Evolutionary conservation across 2,329 filamentous ascomycete genomes (phyloP), one percentile per base, ranked within the genome.

Genomic region (Trichothecium roseum): DNA sequence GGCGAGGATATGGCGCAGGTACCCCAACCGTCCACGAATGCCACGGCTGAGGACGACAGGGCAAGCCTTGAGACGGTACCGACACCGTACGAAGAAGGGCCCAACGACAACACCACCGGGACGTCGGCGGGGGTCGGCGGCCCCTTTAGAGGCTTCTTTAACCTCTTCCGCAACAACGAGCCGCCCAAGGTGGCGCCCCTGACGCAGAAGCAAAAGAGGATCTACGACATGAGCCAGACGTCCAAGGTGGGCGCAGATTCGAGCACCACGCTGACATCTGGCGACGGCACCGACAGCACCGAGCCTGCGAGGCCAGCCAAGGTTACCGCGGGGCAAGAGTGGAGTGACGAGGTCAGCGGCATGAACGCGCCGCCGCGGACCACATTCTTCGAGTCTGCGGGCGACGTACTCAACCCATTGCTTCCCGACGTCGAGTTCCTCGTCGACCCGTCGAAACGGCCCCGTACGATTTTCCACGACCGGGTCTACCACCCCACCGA

Each of bases 391-490:
- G 91, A 98, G 60, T 88, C 89, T 4, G 91, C 91, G 1, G 85
- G 87, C 9, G 89, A 98, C 55, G 64, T 98, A 3, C 72, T 98
- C 28, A 93, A 89, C 53, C 91, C 91, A 5, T 89, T 87, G 32
- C 62, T 96, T 24, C 89, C 91, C 13, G 73, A 83, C 0, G 67
- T 75, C 3, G 80, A 87, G 30, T 98, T 86, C 56, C 67, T 98
- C 27, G 73, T 88, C 35, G 83, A 96, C 47, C 89, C 91, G 7
- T 70, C 79, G 2, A 81, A 76, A 34, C 80, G 91, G 13, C 78
- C 86, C 1, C 76, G 86, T 32, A 89, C 89, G 2, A 98, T 98
- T 40, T 96, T 96, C 58, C 91, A 98, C 56, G 91, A 98, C 55
- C 81, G 91, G 9, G 75, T 98, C 13, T 98, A 98, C 53, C 86